Evolutionary conservation across 805 yeast genomes (phyloP), one percentile per base, ranked within the genome.

Genomic region (Saccharomycopsis guyanensis): DNA sequence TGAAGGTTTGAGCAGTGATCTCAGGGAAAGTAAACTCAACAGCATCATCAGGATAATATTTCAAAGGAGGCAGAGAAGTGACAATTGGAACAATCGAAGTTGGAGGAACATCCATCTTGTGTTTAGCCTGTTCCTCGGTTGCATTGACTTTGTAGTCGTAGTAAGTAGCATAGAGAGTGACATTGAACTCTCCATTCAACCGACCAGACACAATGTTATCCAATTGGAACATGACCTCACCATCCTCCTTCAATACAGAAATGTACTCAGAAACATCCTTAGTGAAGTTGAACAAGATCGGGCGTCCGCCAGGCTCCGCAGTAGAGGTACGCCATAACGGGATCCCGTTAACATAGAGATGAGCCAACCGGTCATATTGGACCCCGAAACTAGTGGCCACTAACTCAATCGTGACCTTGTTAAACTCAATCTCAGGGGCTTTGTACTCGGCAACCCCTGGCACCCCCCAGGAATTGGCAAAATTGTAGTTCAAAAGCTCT

Each of bases 311-410:
- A 1, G 95, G 95, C 62, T 86, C 95, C 13, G 84, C 78, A 2
- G 95, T 87, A 2, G 91, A 81, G 1, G 86, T 79, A 62, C 95
- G 74, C 95, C 95, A 86, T 34, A 86, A 65, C 52, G 84, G 84
- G 13, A 72, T 67, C 27, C 80, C 85, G 47, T 71, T 70, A 27
- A 83, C 61, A 55, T 72, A 80, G 39, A 85, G 66, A 59, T 81
- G 82, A 15, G 79, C 79, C 53, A 81, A 63, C 49, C 87, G 64
- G 56, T 81, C 86, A 54, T 75, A 79, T 57, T 81, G 87, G 12
- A 75, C 71, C 5, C 85, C 85, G 34, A 62, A 65, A 4, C 75
- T 77, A 12, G 71, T 59, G 7, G 80, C 76, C 43, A 74, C 68
- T 42, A 81, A 60, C 3, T 73, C 69, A 40, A 80, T 59, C 0